phyloP scores from a whole-genome alignment of 2,329 filamentous ascomycete genomes.

The Talaromyces sp. region DNA sequence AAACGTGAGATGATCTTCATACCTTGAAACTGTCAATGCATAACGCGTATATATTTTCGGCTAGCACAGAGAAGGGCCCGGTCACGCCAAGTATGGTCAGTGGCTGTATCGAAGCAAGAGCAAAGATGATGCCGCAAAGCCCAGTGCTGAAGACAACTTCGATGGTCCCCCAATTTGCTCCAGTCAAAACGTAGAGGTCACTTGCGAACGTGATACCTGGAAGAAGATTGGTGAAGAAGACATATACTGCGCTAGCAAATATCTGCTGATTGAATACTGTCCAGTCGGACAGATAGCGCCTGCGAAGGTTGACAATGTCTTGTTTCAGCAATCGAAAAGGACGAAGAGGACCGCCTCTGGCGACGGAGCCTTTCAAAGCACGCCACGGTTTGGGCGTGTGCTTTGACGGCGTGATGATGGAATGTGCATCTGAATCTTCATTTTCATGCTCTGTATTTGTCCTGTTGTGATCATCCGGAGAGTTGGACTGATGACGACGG shows the following conservation, averaged over 20 bases:
- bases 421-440: conserved; percentile 31
- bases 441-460: conserved; percentile 18
- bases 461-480: conserved; percentile 7
- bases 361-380: conserved; percentile 31
- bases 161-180: conserved; percentile 62
- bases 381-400: conserved; percentile 34
- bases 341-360: conserved; percentile 43
- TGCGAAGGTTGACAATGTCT: conserved; percentile 47
- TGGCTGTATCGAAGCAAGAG: conserved; percentile 60
- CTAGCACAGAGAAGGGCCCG: conserved; percentile 63
- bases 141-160: conserved; percentile 65
- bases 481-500: conserved; percentile 20
- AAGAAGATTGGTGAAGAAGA: conserved; percentile 65
- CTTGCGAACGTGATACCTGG: conserved; percentile 65
- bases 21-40: conserved; percentile 55
- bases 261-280: conserved; percentile 61
- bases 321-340: conserved; percentile 54
- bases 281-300: conserved; percentile 54
- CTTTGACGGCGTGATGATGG: conserved; percentile 37
- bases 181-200: conserved; percentile 60
- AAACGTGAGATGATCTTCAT: conserved; percentile 19
- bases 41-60: conserved; percentile 61
- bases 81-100: conserved; percentile 64
- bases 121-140: conserved; percentile 61
- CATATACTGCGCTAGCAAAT: conserved; percentile 60